Evolutionary conservation across 208 protist species (phyloP), one percentile per base, ranked within the genome.

Genomic region (Trypanosoma mega): DNA sequence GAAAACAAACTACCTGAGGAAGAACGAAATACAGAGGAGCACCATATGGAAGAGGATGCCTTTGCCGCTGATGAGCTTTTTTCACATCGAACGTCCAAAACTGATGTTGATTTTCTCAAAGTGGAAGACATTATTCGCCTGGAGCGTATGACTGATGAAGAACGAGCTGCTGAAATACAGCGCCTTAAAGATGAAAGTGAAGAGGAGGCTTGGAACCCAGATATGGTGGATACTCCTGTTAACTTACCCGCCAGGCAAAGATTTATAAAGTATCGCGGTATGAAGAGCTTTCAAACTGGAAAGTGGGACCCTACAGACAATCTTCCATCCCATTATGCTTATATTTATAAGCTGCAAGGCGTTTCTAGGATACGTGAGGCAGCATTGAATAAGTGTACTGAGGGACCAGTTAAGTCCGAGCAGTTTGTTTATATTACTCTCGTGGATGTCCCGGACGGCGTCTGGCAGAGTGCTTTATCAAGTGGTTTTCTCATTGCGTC

Each of bases 261-360:
- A 21, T 95, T 95, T 77, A 76, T 80, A 12, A 92, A 92, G 70
- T 95, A 95, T 46, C 74, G 88, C 20, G 88, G 84, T 2, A 71
- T 95, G 49, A 95, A 91, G 58, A 95, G 88, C 48, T 95, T 95
- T 63, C 68, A 79, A 55, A 89, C 77, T 12, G 80, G 88, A 23
- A 91, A 88, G 49, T 95, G 88, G 85, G 85, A 95, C 60, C 72
- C 71, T 2, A 54, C 77, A 41, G 88, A 95, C 55, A 95, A 95
- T 57, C 48, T 95, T 51, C 88, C 88, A 3, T 41, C 76, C 29
- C 85, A 90, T 36, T 95, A 95, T 56, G 82, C 85, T 8, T 92
- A 92, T 67, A 83, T 95, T n/a, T 95, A 92, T 72, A 92, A 92
- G 50, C 73, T 95, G 12, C 88, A 92, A 49, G 85, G 82, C 0